phyloP scores from a whole-genome alignment of 2,329 filamentous ascomycete species.

The Trichoderma polysporum region DNA sequence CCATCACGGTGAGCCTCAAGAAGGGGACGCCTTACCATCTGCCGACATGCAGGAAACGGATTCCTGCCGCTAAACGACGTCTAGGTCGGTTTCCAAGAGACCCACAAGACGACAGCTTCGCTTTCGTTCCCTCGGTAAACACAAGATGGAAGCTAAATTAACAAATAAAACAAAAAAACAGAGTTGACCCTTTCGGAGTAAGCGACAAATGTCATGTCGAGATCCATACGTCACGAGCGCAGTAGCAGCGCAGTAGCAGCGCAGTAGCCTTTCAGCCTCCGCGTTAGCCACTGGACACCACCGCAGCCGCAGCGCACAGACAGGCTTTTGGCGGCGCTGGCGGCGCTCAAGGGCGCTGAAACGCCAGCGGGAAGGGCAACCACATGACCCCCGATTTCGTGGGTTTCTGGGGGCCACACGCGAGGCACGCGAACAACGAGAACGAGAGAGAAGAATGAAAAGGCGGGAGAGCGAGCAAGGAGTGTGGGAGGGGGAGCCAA shows the following conservation, averaged over 20 bases:
- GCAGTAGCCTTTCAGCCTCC: neutral
- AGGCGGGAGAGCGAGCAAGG: no score
- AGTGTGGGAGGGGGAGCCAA: no score
- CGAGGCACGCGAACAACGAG: neutral
- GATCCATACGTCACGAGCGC: slow-evolving; percentile 2
- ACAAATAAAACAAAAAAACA: neutral
- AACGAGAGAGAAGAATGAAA: neutral
- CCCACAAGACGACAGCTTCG: neutral
- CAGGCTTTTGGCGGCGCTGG: neutral
- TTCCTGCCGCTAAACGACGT: neutral
- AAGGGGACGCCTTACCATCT: neutral
- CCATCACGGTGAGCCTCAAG: neutral
- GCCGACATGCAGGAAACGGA: neutral
- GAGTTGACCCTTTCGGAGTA: slow-evolving; percentile 2
- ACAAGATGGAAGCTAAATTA: neutral
- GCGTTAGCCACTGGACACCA: neutral
- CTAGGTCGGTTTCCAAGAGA: neutral
- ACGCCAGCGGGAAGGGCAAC: no score
- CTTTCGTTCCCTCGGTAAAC: neutral
- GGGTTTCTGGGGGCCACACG: no score
- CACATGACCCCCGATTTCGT: neutral
- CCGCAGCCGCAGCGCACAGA: no score
- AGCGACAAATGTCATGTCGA: neutral
- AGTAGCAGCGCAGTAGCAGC: neutral
- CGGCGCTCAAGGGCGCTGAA: no score